These are phyloP conservation scores for Aspergillus pseudoterreus DNA, from an alignment of 2,329 filamentous ascomycete genomes.

Conservation along the genomic window DNA sequence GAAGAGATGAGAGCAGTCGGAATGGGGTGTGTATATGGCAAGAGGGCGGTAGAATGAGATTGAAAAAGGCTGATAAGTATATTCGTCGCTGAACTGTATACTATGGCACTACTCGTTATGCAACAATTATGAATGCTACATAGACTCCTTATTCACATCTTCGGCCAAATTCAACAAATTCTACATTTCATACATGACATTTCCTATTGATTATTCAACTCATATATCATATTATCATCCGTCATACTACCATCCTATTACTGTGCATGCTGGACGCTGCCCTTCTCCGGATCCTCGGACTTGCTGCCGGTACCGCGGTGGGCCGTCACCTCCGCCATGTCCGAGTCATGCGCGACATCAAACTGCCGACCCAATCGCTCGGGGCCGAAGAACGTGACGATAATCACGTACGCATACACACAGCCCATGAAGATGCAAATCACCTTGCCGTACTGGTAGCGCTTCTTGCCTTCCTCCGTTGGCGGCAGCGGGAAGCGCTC, in stretches of 20 bases:
- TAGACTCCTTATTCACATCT: too few species aligned
- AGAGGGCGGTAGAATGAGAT: too few species aligned
- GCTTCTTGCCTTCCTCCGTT: constrained; percentile 44
- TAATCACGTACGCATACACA: constrained; percentile 63
- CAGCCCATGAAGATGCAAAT: constrained; percentile 91
- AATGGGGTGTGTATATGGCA: too few species aligned
- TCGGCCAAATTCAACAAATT: neutral
- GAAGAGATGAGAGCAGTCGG: too few species aligned
- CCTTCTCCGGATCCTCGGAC: constrained; percentile 30
- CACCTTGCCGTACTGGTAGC: constrained; percentile 75
- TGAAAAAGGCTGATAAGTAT: too few species aligned
- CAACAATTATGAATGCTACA: too few species aligned
- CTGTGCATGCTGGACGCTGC: neutral
- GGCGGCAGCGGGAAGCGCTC: constrained; percentile 68
- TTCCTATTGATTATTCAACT: neutral
- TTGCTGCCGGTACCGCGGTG: constrained; percentile 19
- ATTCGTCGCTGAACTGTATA: too few species aligned
- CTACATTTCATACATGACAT: neutral
- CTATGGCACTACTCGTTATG: too few species aligned
- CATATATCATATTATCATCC: neutral
- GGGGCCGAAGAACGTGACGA: constrained; percentile 47
- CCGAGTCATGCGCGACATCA: constrained; percentile 45
- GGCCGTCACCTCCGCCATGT: constrained; percentile 44
- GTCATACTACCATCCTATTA: neutral
- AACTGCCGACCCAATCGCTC: constrained; percentile 47